Base-by-base conservation (phyloP, 2,329 filamentous ascomycete species). In the Domatiomyces catenatus region DNA sequence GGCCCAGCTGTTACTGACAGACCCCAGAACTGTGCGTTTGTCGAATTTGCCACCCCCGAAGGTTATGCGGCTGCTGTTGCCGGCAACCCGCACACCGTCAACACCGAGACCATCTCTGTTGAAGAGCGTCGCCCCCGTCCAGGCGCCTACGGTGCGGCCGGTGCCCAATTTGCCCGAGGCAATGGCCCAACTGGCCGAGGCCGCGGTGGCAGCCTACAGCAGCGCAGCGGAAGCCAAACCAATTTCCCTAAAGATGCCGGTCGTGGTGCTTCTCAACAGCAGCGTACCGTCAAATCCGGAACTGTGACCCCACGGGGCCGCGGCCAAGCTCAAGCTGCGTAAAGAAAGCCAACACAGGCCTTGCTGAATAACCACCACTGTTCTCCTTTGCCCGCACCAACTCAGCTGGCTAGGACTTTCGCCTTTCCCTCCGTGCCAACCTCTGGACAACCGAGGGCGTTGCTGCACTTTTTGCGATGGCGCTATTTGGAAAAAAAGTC, bases 11-110 rank as follows among this genome's bases (percentile, higher is more conserved):
- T 54, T 50, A 49, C 57, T 61, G 52, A 59, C 50, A 46, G 12
- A 52, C 26, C 42, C 24, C 64, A 94, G 90, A 95, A 92, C 75
- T 95, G 88, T 63, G 92, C 92, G 22, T 96, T 96, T 64, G 86
- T 95, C 53, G 92, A 98, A 67, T 98, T 92, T 68, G 84, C 81
- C 63, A 84, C 83, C 46, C 65, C 79, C 19, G 80, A 88, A 50
- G 87, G 80, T 46, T 95, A 94, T 70, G 78, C 86, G 66, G 83
- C 85, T 55, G 92, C 92, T 44, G 75, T 86, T 39, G 78, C 78
- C 54, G 84, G 83, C 59, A 96, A 93, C 71, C 90, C 90, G 36
- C 87, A 94, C 70, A 76, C 77, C 44, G 79, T 98, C 56, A 86
- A 84, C 60, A 84, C 81, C 59, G 84, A 94, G 67, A 81, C 79